Evolutionary conservation across 495 filamentous ascomycete genomes (phyloP).

Genomic region (Penicillium riverlandense): DNA sequence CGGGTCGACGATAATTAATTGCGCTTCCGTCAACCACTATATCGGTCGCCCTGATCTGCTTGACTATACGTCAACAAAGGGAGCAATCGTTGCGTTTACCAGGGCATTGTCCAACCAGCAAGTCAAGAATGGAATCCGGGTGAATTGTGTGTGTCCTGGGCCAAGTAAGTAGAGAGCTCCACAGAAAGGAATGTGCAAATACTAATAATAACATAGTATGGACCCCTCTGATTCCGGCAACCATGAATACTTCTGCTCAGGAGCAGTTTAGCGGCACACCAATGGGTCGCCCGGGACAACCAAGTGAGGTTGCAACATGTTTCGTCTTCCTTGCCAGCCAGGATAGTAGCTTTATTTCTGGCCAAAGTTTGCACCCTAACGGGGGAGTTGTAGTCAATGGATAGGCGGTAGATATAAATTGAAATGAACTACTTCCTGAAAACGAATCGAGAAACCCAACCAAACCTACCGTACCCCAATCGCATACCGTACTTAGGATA

Average conservation of each 20-base stretch:
- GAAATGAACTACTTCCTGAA: no score
- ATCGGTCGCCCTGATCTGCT: constrained; percentile 74
- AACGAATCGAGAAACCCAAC: no score
- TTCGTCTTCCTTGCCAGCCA: constrained; percentile 72
- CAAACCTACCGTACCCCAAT: no score
- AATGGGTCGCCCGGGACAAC: constrained; percentile 72
- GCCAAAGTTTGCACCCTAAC: constrained; percentile 57
- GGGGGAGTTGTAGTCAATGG: constrained; percentile 57
- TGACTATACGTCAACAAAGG: constrained; percentile 80
- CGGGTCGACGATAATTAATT: constrained; percentile 75
- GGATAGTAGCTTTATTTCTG: constrained; percentile 60
- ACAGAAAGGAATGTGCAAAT: not conserved
- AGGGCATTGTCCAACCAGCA: constrained; percentile 72
- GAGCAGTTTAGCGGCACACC: constrained; percentile 63
- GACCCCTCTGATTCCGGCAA: constrained; percentile 73
- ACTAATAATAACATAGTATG: constrained; percentile 42
- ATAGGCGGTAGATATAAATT: no score
- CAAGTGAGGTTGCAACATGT: constrained; percentile 71
- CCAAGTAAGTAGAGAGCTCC: constrained; percentile 32
- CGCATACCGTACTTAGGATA: no score
- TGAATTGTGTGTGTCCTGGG: constrained; percentile 73
- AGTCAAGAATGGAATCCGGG: constrained; percentile 62
- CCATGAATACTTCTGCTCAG: constrained; percentile 61
- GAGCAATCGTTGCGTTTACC: constrained; percentile 75
- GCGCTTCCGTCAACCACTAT: constrained; percentile 74